A percentile compares a stretch with the other conserved stretches of the same genome.
Conservation (phyloP, 768 basidiomycete species). For the Pleurotus giganteus region DNA sequence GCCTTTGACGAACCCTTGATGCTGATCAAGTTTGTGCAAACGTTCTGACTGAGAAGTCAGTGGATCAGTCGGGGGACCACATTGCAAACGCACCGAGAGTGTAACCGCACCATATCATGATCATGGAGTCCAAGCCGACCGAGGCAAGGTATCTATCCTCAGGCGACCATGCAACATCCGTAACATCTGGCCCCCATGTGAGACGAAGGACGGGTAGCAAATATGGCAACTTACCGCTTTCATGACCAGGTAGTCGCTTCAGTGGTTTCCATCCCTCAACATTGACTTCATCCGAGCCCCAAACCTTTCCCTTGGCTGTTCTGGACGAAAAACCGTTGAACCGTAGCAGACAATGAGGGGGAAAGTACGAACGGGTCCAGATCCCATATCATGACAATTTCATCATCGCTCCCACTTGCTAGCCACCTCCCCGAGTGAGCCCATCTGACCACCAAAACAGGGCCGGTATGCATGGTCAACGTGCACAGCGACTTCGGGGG, state of each 20-base stretch:
- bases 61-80: not conserved
- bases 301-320: conserved; percentile 79
- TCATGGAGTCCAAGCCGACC: conserved; percentile 87
- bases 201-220: not conserved
- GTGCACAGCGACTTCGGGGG: conserved; percentile 90
- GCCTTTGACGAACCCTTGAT: conserved; percentile 97
- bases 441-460: conserved; percentile 91
- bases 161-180: conserved; percentile 93
- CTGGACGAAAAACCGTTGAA: conserved; percentile 35
- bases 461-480: conserved; percentile 89
- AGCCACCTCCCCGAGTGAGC: conserved; percentile 91
- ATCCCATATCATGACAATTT: conserved; percentile 96
- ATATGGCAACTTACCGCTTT: conserved; percentile 61
- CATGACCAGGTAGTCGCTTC: conserved; percentile 89
- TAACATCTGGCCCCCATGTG: conserved; percentile 64
- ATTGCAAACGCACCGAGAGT: conserved; percentile 65
- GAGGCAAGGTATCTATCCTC: conserved; percentile 92
- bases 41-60: conserved; percentile 52
- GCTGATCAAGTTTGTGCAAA: conserved; percentile 78
- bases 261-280: conserved; percentile 97
- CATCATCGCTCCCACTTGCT: conserved; percentile 95
- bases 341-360: not conserved
- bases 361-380: conserved; percentile 79
- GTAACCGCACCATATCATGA: conserved; percentile 92
- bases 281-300: conserved; percentile 95